Percentiles rank a stretch among this genome's conserved stretches.
Evolutionary conservation across 1,284 basidiomycete genomes (phyloP).

Genomic region (Lentinula novae-zelandiae): DNA sequence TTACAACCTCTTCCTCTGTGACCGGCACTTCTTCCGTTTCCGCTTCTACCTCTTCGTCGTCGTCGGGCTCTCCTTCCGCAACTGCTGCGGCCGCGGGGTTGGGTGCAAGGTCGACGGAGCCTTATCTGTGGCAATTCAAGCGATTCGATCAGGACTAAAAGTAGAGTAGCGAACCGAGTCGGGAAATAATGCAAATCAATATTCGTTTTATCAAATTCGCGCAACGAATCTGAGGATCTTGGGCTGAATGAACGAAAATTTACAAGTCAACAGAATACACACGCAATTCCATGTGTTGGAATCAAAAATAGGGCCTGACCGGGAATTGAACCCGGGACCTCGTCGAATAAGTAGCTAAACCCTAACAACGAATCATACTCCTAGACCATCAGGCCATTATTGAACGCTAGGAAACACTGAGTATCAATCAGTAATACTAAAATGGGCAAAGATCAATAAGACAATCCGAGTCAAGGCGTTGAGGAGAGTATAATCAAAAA

Average conservation of each 20-base stretch:
- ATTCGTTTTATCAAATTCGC: no score
- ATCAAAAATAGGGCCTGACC: background rate
- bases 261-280: no score
- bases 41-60: background rate
- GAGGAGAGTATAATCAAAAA: no score
- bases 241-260: no score
- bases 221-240: no score
- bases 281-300: no score
- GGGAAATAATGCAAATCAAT: no score
- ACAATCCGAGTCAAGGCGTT: no score
- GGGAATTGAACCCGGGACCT: background rate
- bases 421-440: no score
- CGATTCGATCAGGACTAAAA: background rate
- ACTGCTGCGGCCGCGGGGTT: background rate
- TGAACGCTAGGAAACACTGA: no score
- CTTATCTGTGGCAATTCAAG: background rate
- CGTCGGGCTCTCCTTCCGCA: background rate
- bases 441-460: no score
- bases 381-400: background rate
- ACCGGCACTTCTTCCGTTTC: background rate
- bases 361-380: background rate
- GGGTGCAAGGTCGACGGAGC: background rate
- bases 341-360: background rate
- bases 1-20: conserved; percentile 13
- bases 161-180: background rate